Evolutionary conservation across 108 stramenopile species (phyloP), one percentile per base, ranked within the genome.

Genomic region (Pseudonitzschia pungens): DNA sequence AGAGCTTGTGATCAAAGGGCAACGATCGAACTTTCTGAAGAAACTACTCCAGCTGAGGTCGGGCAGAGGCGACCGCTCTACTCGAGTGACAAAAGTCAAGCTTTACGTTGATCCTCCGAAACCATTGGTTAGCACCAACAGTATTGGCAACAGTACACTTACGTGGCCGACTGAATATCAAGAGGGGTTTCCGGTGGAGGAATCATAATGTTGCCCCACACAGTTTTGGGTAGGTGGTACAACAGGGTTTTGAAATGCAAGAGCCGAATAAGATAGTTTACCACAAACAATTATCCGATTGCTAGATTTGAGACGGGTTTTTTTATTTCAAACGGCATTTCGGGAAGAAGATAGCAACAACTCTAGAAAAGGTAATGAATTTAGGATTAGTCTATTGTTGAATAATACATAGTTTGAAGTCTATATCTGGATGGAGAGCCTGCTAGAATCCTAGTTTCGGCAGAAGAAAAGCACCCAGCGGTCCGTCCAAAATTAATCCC

Each of bases 401-500:
- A 48, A 48, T 36, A 6, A 36, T 36, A 36, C 36, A 36, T 36
- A 36, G 36, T 36, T 36, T 36, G 6, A 36, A 6, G 36, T 36
- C 36, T 36, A 36, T 36, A 5, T 36, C 4, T 36, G 45, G 10
- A 18, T 48, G 45, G 45, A 18, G 1, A 1, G 14, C 45, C 36
- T 41, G 41, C 14, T 18, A 43, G 40, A 48, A 50, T 28, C 75
- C 75, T 9, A 76, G 65, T 28, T 69, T 76, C 8, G 67, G 21
- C 11, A 69, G 56, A 15, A 76, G 41, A 28, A 62, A 76, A 28
- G 43, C 68, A n/a, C 75, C 75, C 27, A 76, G 59, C 31, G 75
- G 75, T 41, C 75, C 75, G 58, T 96, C 92, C 56, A 96, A 69
- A 16, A 96, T 70, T 2, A 67, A 18, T 11, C 87, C 82, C 42